Conservation (phyloP, 768 basidiomycete genomes). For the Vararia minispora region DNA sequence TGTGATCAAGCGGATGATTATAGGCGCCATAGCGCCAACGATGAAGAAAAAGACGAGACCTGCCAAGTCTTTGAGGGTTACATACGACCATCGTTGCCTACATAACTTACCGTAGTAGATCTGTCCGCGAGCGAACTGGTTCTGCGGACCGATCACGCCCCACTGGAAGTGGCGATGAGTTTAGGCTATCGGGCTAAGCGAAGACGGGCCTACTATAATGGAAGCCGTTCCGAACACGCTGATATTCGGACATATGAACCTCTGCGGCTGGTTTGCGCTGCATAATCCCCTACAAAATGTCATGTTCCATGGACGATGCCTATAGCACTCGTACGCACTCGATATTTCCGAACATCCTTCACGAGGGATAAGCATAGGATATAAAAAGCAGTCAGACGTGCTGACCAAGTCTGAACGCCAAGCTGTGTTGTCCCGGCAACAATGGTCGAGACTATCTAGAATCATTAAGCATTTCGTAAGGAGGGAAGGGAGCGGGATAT, state of each 20-base stretch:
- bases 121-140: slow-evolving; percentile 24
- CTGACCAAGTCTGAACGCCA: slow-evolving; percentile 47
- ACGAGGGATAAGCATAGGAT: not conserved
- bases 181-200: too few species aligned
- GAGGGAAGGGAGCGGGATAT: too few species aligned
- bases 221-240: slow-evolving; percentile 46
- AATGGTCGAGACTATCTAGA: slow-evolving; percentile 23
- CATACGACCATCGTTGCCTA: too few species aligned
- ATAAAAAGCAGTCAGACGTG: not conserved
- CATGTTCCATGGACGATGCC: too few species aligned
- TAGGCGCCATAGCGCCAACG: slow-evolving; percentile 28
- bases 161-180: slow-evolving; percentile 13
- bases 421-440: slow-evolving; percentile 57
- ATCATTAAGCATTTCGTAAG: not conserved
- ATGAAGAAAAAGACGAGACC: slow-evolving; percentile 32
- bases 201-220: slow-evolving; percentile 19
- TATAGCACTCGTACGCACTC: slow-evolving; percentile 18
- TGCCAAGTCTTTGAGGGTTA: too few species aligned
- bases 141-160: slow-evolving; percentile 32
- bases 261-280: slow-evolving; percentile 29
- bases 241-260: slow-evolving; percentile 40
- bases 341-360: slow-evolving; percentile 37
- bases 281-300: slow-evolving; percentile 43
- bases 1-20: slow-evolving; percentile 23
- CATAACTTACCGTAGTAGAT: too few species aligned